Percentiles rank a stretch among this genome's conserved stretches.
phyloP scores from a whole-genome alignment of 495 filamentous ascomycete genomes.

The Hypoxylon rickii region DNA sequence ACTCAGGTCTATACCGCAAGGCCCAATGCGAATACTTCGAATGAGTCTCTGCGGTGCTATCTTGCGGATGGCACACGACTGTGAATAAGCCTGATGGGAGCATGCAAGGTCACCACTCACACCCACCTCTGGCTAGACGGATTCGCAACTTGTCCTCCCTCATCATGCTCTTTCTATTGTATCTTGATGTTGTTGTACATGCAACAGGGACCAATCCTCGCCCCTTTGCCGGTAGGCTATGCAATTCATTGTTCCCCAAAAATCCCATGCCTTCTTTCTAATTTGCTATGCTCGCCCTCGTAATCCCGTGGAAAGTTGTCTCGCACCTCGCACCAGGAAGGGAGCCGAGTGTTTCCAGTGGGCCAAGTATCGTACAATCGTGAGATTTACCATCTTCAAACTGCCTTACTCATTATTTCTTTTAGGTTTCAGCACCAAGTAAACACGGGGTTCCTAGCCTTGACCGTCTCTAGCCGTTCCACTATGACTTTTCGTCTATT shows the following conservation, averaged over 20 bases:
- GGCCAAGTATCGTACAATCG: background rate
- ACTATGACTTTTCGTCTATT: slow-evolving; percentile 92
- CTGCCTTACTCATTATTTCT: background rate
- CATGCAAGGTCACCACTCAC: no score
- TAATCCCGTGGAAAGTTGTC: background rate
- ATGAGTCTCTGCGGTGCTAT: no score
- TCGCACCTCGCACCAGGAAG: background rate
- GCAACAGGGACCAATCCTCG: slow-evolving; percentile 1
- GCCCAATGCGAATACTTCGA: no score
- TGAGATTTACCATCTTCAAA: background rate
- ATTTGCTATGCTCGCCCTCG: slow-evolving; percentile 1
- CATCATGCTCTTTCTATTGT: no score
- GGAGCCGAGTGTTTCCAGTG: background rate
- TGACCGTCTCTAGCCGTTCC: slow-evolving; percentile 91
- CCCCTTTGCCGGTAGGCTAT: slow-evolving; percentile 7
- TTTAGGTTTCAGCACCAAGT: slow-evolving; percentile 80
- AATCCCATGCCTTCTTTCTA: slow-evolving; percentile 37
- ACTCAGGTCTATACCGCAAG: no score
- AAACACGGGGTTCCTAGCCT: slow-evolving; percentile 93
- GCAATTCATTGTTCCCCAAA: slow-evolving; percentile 8
- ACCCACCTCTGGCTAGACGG: no score
- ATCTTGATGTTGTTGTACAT: no score
- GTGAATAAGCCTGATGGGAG: no score
- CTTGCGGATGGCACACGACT: no score
- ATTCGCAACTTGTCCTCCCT: slow-evolving; percentile 18